These are phyloP conservation scores for Exserohilum rostratum DNA, from an alignment of 2,329 filamentous ascomycete species.

Conservation along the genomic window DNA sequence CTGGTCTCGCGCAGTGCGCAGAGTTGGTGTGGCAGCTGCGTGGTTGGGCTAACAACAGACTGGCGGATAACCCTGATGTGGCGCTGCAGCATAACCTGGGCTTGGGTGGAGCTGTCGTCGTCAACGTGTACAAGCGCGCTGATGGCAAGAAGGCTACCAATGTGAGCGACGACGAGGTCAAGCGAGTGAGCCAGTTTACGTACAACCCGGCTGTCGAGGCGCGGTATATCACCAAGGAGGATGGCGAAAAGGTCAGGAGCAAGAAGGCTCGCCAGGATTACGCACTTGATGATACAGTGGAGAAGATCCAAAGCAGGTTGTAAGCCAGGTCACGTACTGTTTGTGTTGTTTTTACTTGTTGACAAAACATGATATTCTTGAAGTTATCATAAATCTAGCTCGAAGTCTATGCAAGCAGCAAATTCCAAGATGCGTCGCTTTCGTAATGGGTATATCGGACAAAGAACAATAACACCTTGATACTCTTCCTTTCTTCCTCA, in stretches of 20 bases:
- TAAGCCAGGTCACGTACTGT: too few species aligned
- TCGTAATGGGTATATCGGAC: too few species aligned
- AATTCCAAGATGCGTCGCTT: too few species aligned
- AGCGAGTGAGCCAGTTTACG: conserved; percentile 69
- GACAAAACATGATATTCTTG: too few species aligned
- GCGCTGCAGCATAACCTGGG: conserved; percentile 93
- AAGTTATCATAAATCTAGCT: too few species aligned
- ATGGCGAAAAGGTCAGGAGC: conserved; percentile 71
- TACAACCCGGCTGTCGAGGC: conserved; percentile 93
- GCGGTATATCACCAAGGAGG: conserved; percentile 80
- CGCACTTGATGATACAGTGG: conserved; percentile 75
- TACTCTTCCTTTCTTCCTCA: too few species aligned
- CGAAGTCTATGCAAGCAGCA: too few species aligned
- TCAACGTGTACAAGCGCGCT: conserved; percentile 84
- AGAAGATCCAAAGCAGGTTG: conserved; percentile 73
- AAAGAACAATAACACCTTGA: too few species aligned
- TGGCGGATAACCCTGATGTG: conserved; percentile 68
- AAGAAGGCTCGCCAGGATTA: conserved; percentile 69
- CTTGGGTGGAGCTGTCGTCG: conserved; percentile 85
- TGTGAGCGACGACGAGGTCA: conserved; percentile 69
- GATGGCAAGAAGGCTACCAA: conserved; percentile 71
- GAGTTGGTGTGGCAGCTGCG: conserved; percentile 94
- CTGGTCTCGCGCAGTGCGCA: conserved; percentile 89
- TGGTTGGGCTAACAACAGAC: conserved; percentile 92
- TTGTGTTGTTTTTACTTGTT: too few species aligned